Evolutionary conservation across 73 alveolate genomes (phyloP).

Genomic region (Paramecium octaurelia): DNA sequence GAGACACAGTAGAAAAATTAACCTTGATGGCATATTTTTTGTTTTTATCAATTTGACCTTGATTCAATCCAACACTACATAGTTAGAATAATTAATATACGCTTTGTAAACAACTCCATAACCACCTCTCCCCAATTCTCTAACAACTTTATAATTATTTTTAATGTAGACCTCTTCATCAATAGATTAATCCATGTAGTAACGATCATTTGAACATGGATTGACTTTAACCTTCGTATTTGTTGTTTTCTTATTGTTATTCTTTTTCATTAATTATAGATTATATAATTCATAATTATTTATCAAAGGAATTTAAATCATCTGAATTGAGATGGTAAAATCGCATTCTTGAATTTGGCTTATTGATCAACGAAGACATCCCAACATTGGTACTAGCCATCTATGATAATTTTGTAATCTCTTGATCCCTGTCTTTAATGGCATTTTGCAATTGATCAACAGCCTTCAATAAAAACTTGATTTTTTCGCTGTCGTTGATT

Average conservation of each 20-base stretch:
- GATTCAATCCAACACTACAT: background rate
- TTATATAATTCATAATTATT: constrained; percentile 13
- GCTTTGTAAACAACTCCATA: constrained; percentile 65
- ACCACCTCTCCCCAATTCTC: constrained; percentile 65
- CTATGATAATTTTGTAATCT: background rate
- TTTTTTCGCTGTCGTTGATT: constrained; percentile 21
- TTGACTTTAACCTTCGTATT: background rate
- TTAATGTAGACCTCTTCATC: constrained; percentile 39
- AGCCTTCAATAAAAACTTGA: constrained; percentile 2
- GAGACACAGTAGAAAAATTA: constrained; percentile 59
- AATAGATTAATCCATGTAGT: background rate
- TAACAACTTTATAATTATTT: constrained; percentile 41
- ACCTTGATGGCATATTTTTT: constrained; percentile 62
- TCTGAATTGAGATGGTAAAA: background rate
- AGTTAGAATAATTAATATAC: background rate
- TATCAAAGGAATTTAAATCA: background rate
- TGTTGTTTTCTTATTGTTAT: background rate
- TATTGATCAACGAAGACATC: background rate
- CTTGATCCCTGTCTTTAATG: background rate
- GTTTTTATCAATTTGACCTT: background rate
- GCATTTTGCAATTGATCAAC: constrained; percentile 17
- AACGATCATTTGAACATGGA: constrained; percentile 44
- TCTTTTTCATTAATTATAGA: background rate
- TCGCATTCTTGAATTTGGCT: background rate
- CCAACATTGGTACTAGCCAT: constrained; percentile 14